phyloP scores from a whole-genome alignment of 208 protist genomes.

The Crithidia expoeki region DNA sequence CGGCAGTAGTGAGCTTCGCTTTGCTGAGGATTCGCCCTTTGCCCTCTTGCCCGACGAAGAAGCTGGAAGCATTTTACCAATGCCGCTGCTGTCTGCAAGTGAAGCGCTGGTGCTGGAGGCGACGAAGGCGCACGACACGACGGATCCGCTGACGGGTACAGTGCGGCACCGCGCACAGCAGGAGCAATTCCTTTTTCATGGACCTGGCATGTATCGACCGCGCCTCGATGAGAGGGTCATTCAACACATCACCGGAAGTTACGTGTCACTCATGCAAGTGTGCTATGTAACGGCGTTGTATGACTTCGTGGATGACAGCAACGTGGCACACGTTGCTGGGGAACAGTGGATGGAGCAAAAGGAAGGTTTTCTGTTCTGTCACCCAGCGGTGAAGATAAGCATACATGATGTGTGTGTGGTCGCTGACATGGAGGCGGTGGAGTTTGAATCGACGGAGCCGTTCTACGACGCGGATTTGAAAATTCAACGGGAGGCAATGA shows the following conservation, averaged over 20 bases:
- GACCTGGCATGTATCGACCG: slow-evolving; percentile 51
- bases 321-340: slow-evolving; percentile 64
- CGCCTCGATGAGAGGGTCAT: slow-evolving; percentile 35
- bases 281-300: slow-evolving; percentile 34
- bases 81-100: slow-evolving; percentile 65
- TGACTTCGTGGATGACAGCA: slow-evolving; percentile 38
- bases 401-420: slow-evolving; percentile 47
- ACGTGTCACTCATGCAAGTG: slow-evolving; percentile 23
- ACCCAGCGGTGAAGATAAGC: slow-evolving; percentile 24
- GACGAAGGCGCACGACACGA: slow-evolving; percentile 17
- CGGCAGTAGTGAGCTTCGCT: slow-evolving; percentile 84
- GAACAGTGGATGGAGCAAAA: slow-evolving; percentile 87
- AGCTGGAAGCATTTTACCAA: slow-evolving; percentile 30
- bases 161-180: slow-evolving; percentile 9
- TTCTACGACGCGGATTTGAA: slow-evolving; percentile 71
- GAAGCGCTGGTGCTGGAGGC: slow-evolving; percentile 53
- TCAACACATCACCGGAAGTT: slow-evolving; percentile 3
- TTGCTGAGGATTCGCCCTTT: slow-evolving; percentile 79
- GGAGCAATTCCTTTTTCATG: slow-evolving; percentile 41
- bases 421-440: slow-evolving; percentile 40
- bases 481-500: slow-evolving; percentile 69
- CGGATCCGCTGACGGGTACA: not conserved
- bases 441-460: slow-evolving; percentile 39
- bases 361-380: slow-evolving; percentile 86
- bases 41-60: slow-evolving; percentile 88